These are phyloP conservation scores for Hygrocybe punicea DNA, from an alignment of 768 basidiomycete species.

Conservation along the genomic window DNA sequence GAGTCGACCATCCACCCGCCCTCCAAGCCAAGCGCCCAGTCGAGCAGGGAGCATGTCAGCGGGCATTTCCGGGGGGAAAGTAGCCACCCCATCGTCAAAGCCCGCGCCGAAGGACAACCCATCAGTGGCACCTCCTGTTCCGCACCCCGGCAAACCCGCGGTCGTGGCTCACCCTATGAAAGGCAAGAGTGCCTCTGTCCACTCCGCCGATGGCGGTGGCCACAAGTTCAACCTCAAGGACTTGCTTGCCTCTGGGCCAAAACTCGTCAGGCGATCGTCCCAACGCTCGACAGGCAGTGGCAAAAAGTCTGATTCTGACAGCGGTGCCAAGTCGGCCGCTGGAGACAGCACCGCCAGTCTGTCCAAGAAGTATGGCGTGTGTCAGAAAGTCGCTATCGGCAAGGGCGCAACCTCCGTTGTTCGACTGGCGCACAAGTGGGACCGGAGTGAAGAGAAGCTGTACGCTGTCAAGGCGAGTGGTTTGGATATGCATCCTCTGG, in stretches of 20 bases:
- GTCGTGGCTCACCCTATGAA: constrained; percentile 27
- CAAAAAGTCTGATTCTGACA: constrained; percentile 66
- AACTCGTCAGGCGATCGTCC: constrained; percentile 65
- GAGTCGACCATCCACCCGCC: constrained; percentile 52
- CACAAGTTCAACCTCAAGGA: constrained; percentile 85
- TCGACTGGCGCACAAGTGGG: constrained; percentile 97
- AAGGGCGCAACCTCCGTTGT: constrained; percentile 99
- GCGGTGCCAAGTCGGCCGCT: constrained; percentile 37
- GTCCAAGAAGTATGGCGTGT: constrained; percentile 93
- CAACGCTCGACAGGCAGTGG: constrained; percentile 65
- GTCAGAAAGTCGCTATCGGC: constrained; percentile 94
- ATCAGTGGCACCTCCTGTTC: constrained; percentile 12
- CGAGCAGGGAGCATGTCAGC: constrained; percentile 50
- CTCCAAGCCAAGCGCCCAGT: constrained; percentile 50
- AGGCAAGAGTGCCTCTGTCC: constrained; percentile 41
- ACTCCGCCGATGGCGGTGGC: constrained; percentile 53
- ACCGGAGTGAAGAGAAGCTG: constrained; percentile 90
- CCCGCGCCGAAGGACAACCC: not conserved
- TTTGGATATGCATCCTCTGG: not conserved
- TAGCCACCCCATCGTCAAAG: constrained; percentile 16
- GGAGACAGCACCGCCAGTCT: constrained; percentile 47
- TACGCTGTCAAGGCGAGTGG: constrained; percentile 91
- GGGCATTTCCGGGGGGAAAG: constrained; percentile 39
- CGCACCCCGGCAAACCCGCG: constrained; percentile 22
- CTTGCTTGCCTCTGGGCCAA: constrained; percentile 69